Conservation (phyloP, 805 yeast species). For the Grigorovia humatica region DNA sequence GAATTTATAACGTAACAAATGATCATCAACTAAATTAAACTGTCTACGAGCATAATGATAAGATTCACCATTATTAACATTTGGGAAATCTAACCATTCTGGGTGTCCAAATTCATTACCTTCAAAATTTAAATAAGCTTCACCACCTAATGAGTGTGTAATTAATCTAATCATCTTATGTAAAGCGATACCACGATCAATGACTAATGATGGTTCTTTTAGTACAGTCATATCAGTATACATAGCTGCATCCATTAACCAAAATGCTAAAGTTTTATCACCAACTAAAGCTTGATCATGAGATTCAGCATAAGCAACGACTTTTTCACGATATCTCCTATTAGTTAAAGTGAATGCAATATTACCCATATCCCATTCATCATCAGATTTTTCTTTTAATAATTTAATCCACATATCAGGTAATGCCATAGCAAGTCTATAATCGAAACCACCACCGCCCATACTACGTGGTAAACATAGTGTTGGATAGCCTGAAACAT, state of each 20-base stretch:
- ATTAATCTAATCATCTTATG: conserved; percentile 85
- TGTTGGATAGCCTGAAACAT: conserved; percentile 96
- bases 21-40: conserved; percentile 76
- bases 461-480: conserved; percentile 58
- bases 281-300: conserved; percentile 98
- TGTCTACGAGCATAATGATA: conserved; percentile 94
- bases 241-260: conserved; percentile 99
- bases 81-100: conserved; percentile 97
- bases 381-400: conserved; percentile 73
- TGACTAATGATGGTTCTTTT: conserved; percentile 59
- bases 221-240: conserved; percentile 86
- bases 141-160: conserved; percentile 92
- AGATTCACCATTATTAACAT: conserved; percentile 76
- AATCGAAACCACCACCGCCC: conserved; percentile 93
- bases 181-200: conserved; percentile 83
- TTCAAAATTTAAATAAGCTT: conserved; percentile 90
- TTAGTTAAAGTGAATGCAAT: conserved; percentile 78
- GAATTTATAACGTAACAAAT: conserved; percentile 65
- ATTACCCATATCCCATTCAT: conserved; percentile 81
- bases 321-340: conserved; percentile 78
- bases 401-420: conserved; percentile 99
- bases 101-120: conserved; percentile 99
- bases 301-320: conserved; percentile 86
- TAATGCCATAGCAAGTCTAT: conserved; percentile 89
- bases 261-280: conserved; percentile 90